Evolutionary conservation across 2,329 filamentous ascomycete genomes (phyloP).

Genomic region (Chrysosporium queenslandicum): DNA sequence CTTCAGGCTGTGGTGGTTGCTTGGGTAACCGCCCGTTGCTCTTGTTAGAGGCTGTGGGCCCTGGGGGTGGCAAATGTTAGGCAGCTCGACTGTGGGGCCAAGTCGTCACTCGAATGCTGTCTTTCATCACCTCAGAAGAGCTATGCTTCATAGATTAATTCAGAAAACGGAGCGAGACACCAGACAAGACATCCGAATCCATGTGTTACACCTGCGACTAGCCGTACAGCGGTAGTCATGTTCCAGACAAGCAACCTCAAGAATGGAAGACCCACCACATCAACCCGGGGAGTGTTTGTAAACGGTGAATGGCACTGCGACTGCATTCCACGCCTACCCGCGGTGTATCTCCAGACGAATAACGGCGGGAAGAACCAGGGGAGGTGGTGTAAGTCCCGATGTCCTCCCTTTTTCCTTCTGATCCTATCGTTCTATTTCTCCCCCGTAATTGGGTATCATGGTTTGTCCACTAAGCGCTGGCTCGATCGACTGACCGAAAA

Average conservation of each 20-base stretch:
- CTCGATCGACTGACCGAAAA: too few relatives aligned
- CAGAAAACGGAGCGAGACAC: too few relatives aligned
- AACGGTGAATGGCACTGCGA: constrained; percentile 46
- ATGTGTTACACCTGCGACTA: not conserved
- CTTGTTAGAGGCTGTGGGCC: not conserved
- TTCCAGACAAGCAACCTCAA: not conserved
- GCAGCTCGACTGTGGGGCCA: too few relatives aligned
- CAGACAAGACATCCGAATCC: too few relatives aligned
- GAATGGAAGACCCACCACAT: not conserved
- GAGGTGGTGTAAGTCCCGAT: constrained; percentile 40
- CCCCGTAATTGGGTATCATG: too few relatives aligned
- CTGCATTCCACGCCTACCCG: constrained; percentile 46
- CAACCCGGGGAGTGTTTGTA: constrained; percentile 32
- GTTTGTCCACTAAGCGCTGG: too few relatives aligned
- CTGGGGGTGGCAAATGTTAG: not conserved
- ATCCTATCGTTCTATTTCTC: not conserved
- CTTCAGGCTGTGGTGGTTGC: too few relatives aligned
- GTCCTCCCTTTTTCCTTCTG: constrained; percentile 1
- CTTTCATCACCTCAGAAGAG: too few relatives aligned
- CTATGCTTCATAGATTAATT: too few relatives aligned
- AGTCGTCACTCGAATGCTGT: too few relatives aligned
- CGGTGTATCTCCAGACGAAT: constrained; percentile 47
- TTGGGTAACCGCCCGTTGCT: not conserved
- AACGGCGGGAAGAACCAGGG: constrained; percentile 49
- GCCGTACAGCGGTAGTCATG: not conserved